Base-by-base conservation (phyloP, 441 rosid species). In the Manihot esculenta region DNA sequence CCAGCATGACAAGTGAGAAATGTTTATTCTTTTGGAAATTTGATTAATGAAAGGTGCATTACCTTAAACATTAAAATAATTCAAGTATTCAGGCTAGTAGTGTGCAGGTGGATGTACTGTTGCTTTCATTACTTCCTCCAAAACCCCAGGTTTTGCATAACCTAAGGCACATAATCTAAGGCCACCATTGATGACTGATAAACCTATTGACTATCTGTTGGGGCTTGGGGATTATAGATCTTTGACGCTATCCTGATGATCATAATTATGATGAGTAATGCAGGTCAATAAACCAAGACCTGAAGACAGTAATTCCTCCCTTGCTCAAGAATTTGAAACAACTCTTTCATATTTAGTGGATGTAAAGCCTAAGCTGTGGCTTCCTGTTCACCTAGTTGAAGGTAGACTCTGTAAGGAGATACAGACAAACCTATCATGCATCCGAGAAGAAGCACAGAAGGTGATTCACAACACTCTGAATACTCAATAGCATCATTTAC, bases 361-460 rank as follows among this genome's bases (percentile, higher is more conserved):
- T 66, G 89, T 87, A 26, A 86, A 83, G 74, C 97, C 97, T 7
- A 92, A 92, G 78, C 55, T 82, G 45, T 89, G 97, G 96, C 77
- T 94, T 74, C 97, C 96, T 0, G 88, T 89, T 67, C 75, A 78
- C 26, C 81, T 94, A 20, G 79, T 94, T 26, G 94, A 94, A 85
- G 94, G 97, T 59, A 88, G 92, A 68, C 81, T 94, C 41, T 81
- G 89, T 66, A 86, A 66, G 45, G 94, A 88, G 85, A 86, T 94
- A n/a, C 85, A 82, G 68, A 81, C 82, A 12, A 92, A 92, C 72
- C 94, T 94, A 49, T 59, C 68, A n/a, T 83, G 86, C 78, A 82
- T 94, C 10, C 79, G 90, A 13, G 92, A 87, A 69, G 77, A 88
- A 78, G 93, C 95, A 4, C 77, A 70, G 67, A 90, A 81, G 79